Evolutionary conservation across 2,329 filamentous ascomycete species (phyloP), one percentile per base, ranked within the genome.

Genomic region (Arthrocladium fulminans): DNA sequence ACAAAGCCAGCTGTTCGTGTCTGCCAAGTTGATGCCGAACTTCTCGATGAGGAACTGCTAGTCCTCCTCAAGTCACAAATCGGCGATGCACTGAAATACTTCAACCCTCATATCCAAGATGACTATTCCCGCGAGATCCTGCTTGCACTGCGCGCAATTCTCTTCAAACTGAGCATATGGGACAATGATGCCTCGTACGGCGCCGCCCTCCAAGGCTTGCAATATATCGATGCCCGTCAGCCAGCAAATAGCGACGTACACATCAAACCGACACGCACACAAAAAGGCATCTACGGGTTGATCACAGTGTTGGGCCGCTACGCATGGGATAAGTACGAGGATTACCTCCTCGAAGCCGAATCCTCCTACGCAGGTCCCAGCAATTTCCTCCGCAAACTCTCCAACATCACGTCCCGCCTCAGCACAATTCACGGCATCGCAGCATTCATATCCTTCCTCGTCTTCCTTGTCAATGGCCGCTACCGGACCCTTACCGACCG

Each of bases 131-230:
- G 86, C 45, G 92, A 97, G 68, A 90, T 97, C 47, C 74, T 84
- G 53, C 74, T 96, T 23, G 77, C 73, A 0, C 73, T 98, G 48
- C 77, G 90, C 40, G 80, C 84, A 1, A 72, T 88, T 2, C 72
- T 98, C 6, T 98, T 96, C 74, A 98, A 98, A 68, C 77, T 98
- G 53, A 88, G 86, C 13, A 83, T 98, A 50, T 98, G 92, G 92
- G 89, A 97, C 65, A 87, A 96, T 65, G 83, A 95, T 65, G 87
- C 92, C 32, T 94, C 86, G 3, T 97, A 98, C 66, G 92, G 92
- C 51, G 92, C 92, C 9, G 83, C 87, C 29, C 73, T 98, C 43
- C 92, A 98, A 66, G 94, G 94, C 54, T 75, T 98, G 23, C 83
- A 83, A 62, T 97, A 90, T 62, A 85, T 86, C 9, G 90, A 97